Base-by-base conservation (phyloP, 2,329 filamentous ascomycete genomes). In the Aspergillus quadrilineatus region DNA sequence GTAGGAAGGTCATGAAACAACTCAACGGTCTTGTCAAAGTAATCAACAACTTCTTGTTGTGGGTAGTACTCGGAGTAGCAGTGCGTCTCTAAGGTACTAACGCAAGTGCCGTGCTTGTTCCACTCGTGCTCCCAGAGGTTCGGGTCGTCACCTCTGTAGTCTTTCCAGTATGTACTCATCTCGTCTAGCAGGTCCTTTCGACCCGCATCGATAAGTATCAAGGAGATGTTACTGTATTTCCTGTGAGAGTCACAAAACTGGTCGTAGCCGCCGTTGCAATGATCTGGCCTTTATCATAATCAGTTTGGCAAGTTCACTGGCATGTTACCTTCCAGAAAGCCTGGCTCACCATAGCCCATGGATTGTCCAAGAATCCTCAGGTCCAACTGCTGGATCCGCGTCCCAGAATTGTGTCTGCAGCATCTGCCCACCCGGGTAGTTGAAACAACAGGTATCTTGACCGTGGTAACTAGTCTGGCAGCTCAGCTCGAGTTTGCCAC, bases 371-470 rank as follows among this genome's bases (percentile, higher is more conserved):
- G 84, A 86, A 67, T 90, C 82, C 49, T 73, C 73, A 2, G 89
- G 88, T 0, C 89, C 88, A 4, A 84, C 82, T 1, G 80, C 75
- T 1, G 87, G 87, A 56, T 81, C 69, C 0, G 84, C 82, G 67
- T 92, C 88, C 89, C 89, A 92, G 74, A 92, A 91, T 65, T 92
- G 89, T 2, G 89, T 91, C 71, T 85, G 83, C 4, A 91, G 79
- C 44, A 92, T 75, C 60, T 89, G 83, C 6, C 89, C 89, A 4
- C 87, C 85, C 0, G 88, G 88, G 22, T 83, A 79, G 66, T 89
- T 89, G 76, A 90, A 89, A 74, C 89, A 92, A 76, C 89, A 92
- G 6, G 85, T 82, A 66, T 91, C 79, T 50, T 79, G 70, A n/a
- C 83, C 80, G 6, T 74, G 73, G 3, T 84, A 84, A 5, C 80